Evolutionary conservation across 2,329 filamentous ascomycete species (phyloP), one percentile per base, ranked within the genome.

Genomic region (Hawksworthiomyces lignivorus): DNA sequence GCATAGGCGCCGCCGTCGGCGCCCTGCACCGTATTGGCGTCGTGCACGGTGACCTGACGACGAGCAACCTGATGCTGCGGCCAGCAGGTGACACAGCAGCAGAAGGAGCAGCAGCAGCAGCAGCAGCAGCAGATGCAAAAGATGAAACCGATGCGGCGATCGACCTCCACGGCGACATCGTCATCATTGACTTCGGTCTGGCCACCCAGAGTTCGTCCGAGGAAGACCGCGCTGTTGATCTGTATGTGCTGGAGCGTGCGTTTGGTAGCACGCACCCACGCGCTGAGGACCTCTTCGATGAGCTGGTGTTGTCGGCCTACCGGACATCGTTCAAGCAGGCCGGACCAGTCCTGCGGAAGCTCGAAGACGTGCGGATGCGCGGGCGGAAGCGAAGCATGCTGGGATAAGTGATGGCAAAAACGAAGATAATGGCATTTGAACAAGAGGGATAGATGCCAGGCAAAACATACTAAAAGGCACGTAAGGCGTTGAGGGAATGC

Each of bases 361-460:
- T 98, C 48, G 88, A 95, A 59, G 90, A 95, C 50, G 92, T 98
- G 35, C 78, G 92, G 58, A 79, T 95, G 81, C 80, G 92, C 60
- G 92, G 92, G 4, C 74, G 92, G 59, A 98, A 98, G 76, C 83
- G 87, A 63, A 97, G 88, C 61, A 98, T 98, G 92, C 61, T 98
- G 52, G 92, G 92, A 21, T 97, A 27, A 21, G 19, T 32, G 17
- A 38, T 14, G 33, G 27, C n/a, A n/a, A n/a, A n/a, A n/a, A n/a
- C n/a, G n/a, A n/a, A n/a, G n/a, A n/a, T n/a, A n/a, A n/a, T n/a
- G n/a, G n/a, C n/a, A n/a, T n/a, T n/a, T n/a, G n/a, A n/a, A n/a
- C n/a, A n/a, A n/a, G n/a, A n/a, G n/a, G n/a, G n/a, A n/a, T n/a
- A n/a, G n/a, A n/a, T n/a, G n/a, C n/a, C n/a, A n/a, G n/a, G n/a